Evolutionary conservation across 176 grass and related monocot species (phyloP).

Genomic region (Carex myosuroides): DNA sequence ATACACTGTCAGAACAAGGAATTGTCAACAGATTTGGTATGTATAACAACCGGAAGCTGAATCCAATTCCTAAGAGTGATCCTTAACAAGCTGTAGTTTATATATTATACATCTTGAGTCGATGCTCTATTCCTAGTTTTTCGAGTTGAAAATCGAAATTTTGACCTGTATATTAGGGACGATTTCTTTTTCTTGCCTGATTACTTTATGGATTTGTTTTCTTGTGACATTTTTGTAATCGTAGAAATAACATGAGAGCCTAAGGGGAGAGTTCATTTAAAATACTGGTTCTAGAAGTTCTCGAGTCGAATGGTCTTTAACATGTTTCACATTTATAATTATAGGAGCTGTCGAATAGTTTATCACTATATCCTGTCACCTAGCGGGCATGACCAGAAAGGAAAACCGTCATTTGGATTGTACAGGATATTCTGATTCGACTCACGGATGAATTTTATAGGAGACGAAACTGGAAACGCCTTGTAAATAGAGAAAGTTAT

Average conservation of each 20-base stretch:
- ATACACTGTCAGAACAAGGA: constrained; percentile 23
- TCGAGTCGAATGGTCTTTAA: no score
- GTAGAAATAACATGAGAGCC: neutral
- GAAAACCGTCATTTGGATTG: no score
- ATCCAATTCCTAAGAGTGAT: neutral
- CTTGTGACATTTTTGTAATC: neutral
- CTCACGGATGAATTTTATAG: no score
- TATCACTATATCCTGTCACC: neutral
- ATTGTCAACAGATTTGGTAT: constrained; percentile 19
- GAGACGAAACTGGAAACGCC: no score
- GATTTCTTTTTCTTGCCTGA: neutral
- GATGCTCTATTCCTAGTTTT: neutral
- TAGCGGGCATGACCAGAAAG: neutral
- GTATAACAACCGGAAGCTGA: neutral
- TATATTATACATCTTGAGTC: neutral
- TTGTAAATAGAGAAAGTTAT: no score
- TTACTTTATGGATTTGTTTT: neutral
- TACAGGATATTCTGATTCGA: no score
- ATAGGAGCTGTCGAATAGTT: no score
- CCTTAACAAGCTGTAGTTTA: neutral
- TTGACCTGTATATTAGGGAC: constrained; percentile 5
- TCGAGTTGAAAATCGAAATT: neutral
- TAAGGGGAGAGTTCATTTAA: neutral
- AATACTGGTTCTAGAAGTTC: neutral
- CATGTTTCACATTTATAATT: no score